Percentiles rank a stretch among this genome's conserved stretches.
phyloP scores from a whole-genome alignment of 2,329 filamentous ascomycete species.

The Penicillium frequentans region DNA sequence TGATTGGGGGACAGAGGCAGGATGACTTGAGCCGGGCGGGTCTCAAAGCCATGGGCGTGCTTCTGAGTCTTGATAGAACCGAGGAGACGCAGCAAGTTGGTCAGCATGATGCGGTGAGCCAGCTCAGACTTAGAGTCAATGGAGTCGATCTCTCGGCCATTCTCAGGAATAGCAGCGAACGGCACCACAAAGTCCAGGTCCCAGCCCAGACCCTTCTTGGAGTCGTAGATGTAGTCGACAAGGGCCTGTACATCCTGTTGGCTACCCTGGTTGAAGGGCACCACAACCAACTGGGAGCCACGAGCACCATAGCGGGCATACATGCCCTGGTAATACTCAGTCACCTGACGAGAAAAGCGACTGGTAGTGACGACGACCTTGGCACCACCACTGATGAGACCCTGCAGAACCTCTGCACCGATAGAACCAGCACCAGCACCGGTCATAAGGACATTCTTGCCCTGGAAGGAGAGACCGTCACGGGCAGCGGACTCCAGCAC shows the following conservation, averaged over 20 bases:
- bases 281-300: conserved; percentile 94
- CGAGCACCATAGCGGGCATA: conserved; percentile 91
- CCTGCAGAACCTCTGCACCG: conserved; percentile 93
- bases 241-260: conserved; percentile 96
- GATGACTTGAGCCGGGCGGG: conserved; percentile 93
- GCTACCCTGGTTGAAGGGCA: conserved; percentile 98
- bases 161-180: conserved; percentile 96
- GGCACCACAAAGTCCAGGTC: conserved; percentile 95
- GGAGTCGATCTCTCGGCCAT: conserved; percentile 92
- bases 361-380: conserved; percentile 97
- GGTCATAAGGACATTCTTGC: conserved; percentile 97
- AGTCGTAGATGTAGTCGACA: conserved; percentile 92
- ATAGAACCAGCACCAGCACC: conserved; percentile 97
- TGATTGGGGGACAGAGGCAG: conserved; percentile 96
- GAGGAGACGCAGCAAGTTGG: conserved; percentile 88
- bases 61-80: conserved; percentile 92
- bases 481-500: conserved; percentile 86
- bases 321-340: conserved; percentile 99
- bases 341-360: conserved; percentile 94
- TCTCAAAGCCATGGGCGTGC: conserved; percentile 82
- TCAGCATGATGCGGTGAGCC: conserved; percentile 98
- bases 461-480: conserved; percentile 84
- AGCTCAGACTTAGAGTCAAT: conserved; percentile 98
- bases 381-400: conserved; percentile 92
- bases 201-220: conserved; percentile 96